Evolutionary conservation across 768 basidiomycete genomes (phyloP).

Genomic region (Russula lepida): DNA sequence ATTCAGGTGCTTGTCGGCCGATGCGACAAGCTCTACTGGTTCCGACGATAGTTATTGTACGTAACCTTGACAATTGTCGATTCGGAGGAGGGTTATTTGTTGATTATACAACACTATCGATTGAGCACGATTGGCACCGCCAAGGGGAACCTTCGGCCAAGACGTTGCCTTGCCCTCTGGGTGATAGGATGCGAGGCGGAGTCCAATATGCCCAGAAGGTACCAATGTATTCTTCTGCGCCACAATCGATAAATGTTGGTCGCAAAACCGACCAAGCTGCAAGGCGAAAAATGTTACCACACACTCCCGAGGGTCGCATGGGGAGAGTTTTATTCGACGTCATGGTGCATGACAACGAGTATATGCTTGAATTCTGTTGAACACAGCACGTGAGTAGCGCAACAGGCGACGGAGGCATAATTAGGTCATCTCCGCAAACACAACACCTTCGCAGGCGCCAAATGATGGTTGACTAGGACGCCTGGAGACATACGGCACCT

Average conservation of each 20-base stretch:
- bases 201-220: neutral
- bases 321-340: neutral
- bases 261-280: neutral
- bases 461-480: neutral
- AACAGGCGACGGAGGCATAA: neutral
- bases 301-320: neutral
- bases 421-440: neutral
- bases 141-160: neutral
- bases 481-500: neutral
- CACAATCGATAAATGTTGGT: slow-evolving; percentile 15
- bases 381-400: neutral
- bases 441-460: neutral
- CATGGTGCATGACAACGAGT: neutral
- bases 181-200: neutral
- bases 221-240: neutral
- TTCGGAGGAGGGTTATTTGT: slow-evolving; percentile 12
- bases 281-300: neutral
- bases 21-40: neutral
- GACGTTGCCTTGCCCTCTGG: neutral
- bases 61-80: slow-evolving; percentile 1
- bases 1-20: neutral
- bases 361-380: neutral
- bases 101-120: neutral
- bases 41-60: slow-evolving; percentile 5
- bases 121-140: neutral